A percentile compares a stretch with the other conserved stretches of the same genome.
Evolutionary conservation across 768 basidiomycete species (phyloP).

Genomic region (Strobilomyces confusus): DNA sequence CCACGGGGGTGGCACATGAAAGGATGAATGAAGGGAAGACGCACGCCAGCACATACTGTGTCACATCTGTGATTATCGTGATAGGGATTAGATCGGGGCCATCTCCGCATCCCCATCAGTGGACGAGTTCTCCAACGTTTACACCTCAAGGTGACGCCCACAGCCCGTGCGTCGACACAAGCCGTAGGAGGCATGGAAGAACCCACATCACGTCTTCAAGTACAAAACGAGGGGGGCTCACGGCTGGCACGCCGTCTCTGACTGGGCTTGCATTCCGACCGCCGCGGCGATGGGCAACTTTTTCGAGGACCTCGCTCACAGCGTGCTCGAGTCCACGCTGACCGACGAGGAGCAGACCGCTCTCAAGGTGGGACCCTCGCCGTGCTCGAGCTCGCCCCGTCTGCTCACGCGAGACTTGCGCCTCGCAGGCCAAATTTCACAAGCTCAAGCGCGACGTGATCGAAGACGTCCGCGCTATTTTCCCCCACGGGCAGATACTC

Average conservation of each 20-base stretch:
- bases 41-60: background rate
- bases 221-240: background rate
- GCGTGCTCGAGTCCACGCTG: conserved; percentile 17
- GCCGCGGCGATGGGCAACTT: conserved; percentile 24
- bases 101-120: background rate
- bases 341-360: conserved; percentile 22
- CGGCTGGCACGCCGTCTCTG: background rate
- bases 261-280: background rate
- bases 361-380: conserved; percentile 17
- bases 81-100: background rate
- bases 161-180: background rate
- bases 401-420: background rate
- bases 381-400: background rate
- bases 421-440: conserved; percentile 26
- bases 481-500: conserved; percentile 28
- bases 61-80: background rate
- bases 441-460: conserved; percentile 29
- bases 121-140: background rate
- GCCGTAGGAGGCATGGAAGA: too few relatives aligned
- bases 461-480: conserved; percentile 24
- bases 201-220: background rate
- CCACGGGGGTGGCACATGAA: background rate
- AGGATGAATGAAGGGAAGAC: background rate
- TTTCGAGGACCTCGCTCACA: conserved; percentile 28
- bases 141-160: background rate